Evolutionary conservation across 2,329 filamentous ascomycete species (phyloP), one percentile per base, ranked within the genome.

Genomic region (Penicillium digitatum): DNA sequence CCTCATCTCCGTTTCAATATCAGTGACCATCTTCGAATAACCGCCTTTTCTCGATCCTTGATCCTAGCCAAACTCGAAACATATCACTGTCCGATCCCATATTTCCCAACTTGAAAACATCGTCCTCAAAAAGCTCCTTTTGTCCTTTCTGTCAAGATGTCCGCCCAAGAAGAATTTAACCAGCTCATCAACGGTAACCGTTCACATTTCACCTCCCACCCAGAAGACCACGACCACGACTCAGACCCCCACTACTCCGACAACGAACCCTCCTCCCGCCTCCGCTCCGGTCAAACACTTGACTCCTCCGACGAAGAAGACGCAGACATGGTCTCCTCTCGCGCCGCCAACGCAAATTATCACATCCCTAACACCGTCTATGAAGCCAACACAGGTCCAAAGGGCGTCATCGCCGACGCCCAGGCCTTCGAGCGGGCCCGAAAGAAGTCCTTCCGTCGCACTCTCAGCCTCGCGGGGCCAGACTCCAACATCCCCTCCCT

Each of bases 331-430:
- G 65, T 66, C 62, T 63, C 63, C 31, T 67, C 74, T 56, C 65
- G 73, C 27, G 63, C 66, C 31, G 48, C 61, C 10, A 71, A 69
- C 42, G 43, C 61, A 16, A 71, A 69, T 43, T 78, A 78, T 61
- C 73, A 76, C 49, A 64, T 79, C 29, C 77, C 77, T 31, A 70
- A 72, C 38, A 78, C 75, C 31, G 66, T 71, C 46, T 79, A 73
- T 63, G 74, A 78, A 52, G 77, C 77, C 62, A 79, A 79, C 58
- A 80, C 78, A 9, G 78, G 78, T 0, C 78, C 78, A 47, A 80
- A 80, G 62, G 78, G 78, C 49, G 78, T 80, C 57, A 80, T 80
- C 51, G 77, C 78, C 44, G 78, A 80, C 58, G 78, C 78, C 29
- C 76, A 78, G 56, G 75, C 77, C 46, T 79, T 77, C 47, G 76